Conservation (phyloP, 2,329 filamentous ascomycete genomes). For the Diaporthe ilicicola region DNA sequence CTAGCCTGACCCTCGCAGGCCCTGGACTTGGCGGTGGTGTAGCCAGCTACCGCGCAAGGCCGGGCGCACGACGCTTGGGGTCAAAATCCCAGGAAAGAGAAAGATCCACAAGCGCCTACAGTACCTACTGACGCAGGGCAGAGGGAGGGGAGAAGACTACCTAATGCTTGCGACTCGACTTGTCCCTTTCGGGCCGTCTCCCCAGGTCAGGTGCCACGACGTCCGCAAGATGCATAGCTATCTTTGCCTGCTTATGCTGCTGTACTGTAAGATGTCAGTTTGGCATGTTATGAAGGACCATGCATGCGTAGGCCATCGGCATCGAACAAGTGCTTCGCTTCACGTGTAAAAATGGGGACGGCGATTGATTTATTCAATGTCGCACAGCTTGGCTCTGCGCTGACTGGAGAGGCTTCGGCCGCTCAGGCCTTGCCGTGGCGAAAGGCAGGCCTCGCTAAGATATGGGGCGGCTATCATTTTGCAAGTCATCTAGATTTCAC, state of each 20-base stretch:
- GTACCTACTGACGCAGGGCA: not conserved
- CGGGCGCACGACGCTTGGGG: not conserved
- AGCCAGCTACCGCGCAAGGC: not conserved
- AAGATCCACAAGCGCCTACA: not conserved
- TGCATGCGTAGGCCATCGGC: not conserved
- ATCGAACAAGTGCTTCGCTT: not conserved
- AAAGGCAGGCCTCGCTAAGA: not conserved
- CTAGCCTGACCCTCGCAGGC: no score
- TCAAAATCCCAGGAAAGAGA: not conserved
- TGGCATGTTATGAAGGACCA: not conserved
- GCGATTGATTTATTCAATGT: not conserved
- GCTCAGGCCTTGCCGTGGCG: not conserved
- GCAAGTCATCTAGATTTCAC: no score
- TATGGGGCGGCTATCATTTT: no score
- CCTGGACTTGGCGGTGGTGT: not conserved
- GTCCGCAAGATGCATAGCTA: not conserved
- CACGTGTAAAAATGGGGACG: not conserved
- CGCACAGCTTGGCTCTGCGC: not conserved
- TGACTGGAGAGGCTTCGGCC: not conserved
- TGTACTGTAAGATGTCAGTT: conserved; percentile 1
- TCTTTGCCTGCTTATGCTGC: not conserved
- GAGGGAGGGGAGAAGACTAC: not conserved
- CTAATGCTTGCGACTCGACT: not conserved
- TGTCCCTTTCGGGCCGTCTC: conserved; percentile 11
- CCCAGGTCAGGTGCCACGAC: not conserved